A percentile compares a stretch with the other conserved stretches of the same genome.
phyloP scores from a whole-genome alignment of 2,329 filamentous ascomycete species.

The Trichoderma atrobrunneum region DNA sequence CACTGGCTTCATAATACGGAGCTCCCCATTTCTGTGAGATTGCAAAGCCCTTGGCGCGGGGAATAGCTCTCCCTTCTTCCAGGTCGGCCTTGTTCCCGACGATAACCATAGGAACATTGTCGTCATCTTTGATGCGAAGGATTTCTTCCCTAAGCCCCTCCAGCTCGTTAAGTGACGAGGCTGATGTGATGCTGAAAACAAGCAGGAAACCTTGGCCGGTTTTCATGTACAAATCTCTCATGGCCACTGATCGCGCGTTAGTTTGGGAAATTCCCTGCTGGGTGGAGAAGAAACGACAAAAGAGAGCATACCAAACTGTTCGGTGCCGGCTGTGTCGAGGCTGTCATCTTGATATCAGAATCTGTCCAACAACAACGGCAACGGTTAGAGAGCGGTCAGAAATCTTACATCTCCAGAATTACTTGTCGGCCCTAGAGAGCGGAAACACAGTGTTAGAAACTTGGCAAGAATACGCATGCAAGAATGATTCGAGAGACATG shows the following conservation, averaged over 20 bases:
- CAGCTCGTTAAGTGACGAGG: slow-evolving; percentile 78
- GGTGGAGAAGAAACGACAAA: neutral
- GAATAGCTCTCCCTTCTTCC: slow-evolving; percentile 78
- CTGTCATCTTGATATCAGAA: slow-evolving; percentile 38
- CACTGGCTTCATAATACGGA: slow-evolving; percentile 88
- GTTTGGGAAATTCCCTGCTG: neutral
- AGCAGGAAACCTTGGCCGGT: slow-evolving; percentile 88
- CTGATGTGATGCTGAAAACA: slow-evolving; percentile 87
- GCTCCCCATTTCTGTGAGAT: slow-evolving; percentile 86
- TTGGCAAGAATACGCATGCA: neutral
- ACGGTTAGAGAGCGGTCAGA: neutral
- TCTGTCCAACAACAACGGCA: neutral
- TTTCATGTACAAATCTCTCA: slow-evolving; percentile 88
- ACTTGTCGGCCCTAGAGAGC: slow-evolving; percentile 72
- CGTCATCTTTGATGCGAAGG: slow-evolving; percentile 85
- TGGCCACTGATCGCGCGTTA: slow-evolving; percentile 46
- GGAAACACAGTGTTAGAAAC: slow-evolving; percentile 30
- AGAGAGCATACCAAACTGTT: slow-evolving; percentile 75
- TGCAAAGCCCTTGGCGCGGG: slow-evolving; percentile 74
- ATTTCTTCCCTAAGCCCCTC: slow-evolving; percentile 83
- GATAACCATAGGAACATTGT: slow-evolving; percentile 81
- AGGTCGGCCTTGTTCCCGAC: slow-evolving; percentile 91
- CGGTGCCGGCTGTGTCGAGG: slow-evolving; percentile 85
- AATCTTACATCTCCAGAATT: slow-evolving; percentile 77
- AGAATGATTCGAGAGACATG: slow-evolving; percentile 37